Evolutionary conservation across 2,329 filamentous ascomycete genomes (phyloP), one percentile per base, ranked within the genome.

Genomic region (Nemania abortiva): DNA sequence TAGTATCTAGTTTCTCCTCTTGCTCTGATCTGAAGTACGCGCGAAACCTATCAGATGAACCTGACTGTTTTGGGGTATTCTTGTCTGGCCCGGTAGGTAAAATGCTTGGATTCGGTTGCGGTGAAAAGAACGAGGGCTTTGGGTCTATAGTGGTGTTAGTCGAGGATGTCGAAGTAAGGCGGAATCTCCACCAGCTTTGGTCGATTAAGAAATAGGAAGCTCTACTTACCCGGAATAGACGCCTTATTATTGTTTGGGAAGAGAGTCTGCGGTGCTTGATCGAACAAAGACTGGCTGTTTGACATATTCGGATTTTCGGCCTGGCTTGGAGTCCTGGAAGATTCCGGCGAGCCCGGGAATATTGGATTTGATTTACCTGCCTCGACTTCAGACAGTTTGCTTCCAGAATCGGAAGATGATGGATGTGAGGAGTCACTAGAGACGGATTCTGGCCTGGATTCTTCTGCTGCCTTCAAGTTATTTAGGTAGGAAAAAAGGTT

Each of bases 211-310:
- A 60, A 52, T 22, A 6, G 5, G 22, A 49, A n/a, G 47, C 20
- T 45, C 10, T 22, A 55, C 70, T 54, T 70, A 70, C 70, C 63
- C 9, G 15, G 22, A 57, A 27, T n/a, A 47, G 62, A 47, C 42
- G 53, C 31, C 22, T 31, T 29, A 24, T 27, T 39, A 11, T 42
- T 53, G 15, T n/a, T 50, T 20, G 39, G 13, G 34, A n/a, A 9
- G 34, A n/a, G 47, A 31, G 50, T 29, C 52, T 57, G 20, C 22
- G 47, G 22, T 27, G n/a, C 39, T 55, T 31, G 22, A 39, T 47
- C 5, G 47, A 59, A 66, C 18, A 45, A 55, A 59, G 59, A 11
- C 20, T 5, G 22, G 15, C 22, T 3, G 13, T n/a, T 47, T 5
- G 45, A n/a, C 15, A 11, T 69, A 18, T 66, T 71, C 9, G 55